A percentile compares a stretch with the other conserved stretches of the same genome.
Evolutionary conservation across 2,329 filamentous ascomycete genomes (phyloP).

Genomic region (Fusarium heterosporum): DNA sequence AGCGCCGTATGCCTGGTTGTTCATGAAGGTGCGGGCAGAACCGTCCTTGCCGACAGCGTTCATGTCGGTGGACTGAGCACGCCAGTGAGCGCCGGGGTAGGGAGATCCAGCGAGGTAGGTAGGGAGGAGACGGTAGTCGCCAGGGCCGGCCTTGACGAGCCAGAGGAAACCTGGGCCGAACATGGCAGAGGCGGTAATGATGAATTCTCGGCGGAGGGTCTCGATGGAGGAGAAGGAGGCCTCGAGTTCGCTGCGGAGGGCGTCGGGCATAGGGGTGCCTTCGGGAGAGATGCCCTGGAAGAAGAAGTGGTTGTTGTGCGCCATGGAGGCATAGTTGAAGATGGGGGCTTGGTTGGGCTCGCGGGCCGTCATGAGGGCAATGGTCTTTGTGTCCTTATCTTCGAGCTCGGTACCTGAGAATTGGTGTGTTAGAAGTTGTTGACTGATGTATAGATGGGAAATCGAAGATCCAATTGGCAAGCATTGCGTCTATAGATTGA

Average conservation of each 20-base stretch:
- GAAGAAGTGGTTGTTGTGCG: slow-evolving; percentile 90
- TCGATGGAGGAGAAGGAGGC: slow-evolving; percentile 84
- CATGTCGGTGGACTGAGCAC: slow-evolving; percentile 76
- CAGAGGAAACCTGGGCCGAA: slow-evolving; percentile 98
- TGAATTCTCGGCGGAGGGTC: slow-evolving; percentile 82
- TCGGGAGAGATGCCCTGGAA: slow-evolving; percentile 67
- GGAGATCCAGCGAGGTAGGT: slow-evolving; percentile 95
- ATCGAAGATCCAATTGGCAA: neutral
- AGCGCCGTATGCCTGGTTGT: slow-evolving; percentile 51
- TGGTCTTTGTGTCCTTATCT: slow-evolving; percentile 70
- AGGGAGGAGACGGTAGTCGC: slow-evolving; percentile 75
- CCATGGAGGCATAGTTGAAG: slow-evolving; percentile 98
- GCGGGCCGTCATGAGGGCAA: slow-evolving; percentile 81
- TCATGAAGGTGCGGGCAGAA: slow-evolving; percentile 54
- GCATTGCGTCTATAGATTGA: slow-evolving; percentile 17
- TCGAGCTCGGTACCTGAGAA: slow-evolving; percentile 73
- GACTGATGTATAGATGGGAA: neutral
- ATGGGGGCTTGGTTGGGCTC: slow-evolving; percentile 79
- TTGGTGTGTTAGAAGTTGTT: slow-evolving; percentile 26
- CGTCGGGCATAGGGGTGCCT: slow-evolving; percentile 65
- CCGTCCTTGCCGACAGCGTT: slow-evolving; percentile 67
- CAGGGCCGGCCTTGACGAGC: slow-evolving; percentile 74
- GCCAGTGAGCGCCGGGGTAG: slow-evolving; percentile 85
- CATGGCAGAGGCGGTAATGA: slow-evolving; percentile 86
- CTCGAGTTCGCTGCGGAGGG: slow-evolving; percentile 70